Base-by-base conservation (phyloP, 2,329 filamentous ascomycete species). In the Colletotrichum melonis region DNA sequence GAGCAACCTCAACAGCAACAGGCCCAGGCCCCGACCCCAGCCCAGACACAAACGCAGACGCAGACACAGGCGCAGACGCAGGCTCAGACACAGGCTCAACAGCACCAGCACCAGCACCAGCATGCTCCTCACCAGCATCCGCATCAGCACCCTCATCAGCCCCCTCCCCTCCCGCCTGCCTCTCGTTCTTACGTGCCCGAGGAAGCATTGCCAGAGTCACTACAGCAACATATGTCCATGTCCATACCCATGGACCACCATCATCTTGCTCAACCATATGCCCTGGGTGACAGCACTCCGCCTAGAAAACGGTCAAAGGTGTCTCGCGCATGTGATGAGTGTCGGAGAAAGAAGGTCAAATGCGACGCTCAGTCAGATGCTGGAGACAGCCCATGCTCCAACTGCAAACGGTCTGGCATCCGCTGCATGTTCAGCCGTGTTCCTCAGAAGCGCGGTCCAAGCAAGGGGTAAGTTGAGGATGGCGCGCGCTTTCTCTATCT, bases 301-400 rank as follows among this genome's bases (percentile, higher is more conserved):
- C 92, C 92, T 0, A 87, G 92, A 75, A 97, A 97, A 81, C 88
- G 95, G 72, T 94, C 93, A 6, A 97, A 97, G 81, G 94, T 97
- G 6, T 97, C 95, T 12, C 89, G 95, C 49, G 95, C 95, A 2
- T 98, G 95, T 78, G 95, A 98, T 79, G 94, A 97, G 80, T 97
- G 95, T 80, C 89, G 95, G 56, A 90, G 95, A 68, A 97, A 97
- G 83, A 97, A 96, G 86, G 94, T 97, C 73, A 94, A 95, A 79
- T 98, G 95, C 78, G 95, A 97, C 83, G 93, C 94, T 5, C 89
- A 91, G 73, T 92, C 92, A 9, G 94, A 97, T 80, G 88, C 89
- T 6, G 92, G 91, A 19, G 90, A 93, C 22, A 90, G 92, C 72
- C 92, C 93, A 6, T 98, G 95, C 79, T 93, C 93, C 3, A 96